Evolutionary conservation across 805 yeast species (phyloP).

Genomic region (Debaryomyces maramus): DNA sequence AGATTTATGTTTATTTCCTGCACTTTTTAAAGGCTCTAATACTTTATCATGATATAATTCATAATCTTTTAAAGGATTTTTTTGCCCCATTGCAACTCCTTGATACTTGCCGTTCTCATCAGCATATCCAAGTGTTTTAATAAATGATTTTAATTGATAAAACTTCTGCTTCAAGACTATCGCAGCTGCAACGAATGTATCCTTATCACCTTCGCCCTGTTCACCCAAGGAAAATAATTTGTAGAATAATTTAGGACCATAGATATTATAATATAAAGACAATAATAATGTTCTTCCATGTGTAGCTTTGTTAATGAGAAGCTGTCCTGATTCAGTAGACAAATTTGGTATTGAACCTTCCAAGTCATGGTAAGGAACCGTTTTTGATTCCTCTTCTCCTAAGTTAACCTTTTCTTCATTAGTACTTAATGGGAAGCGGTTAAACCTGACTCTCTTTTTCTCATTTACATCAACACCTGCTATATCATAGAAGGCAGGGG

Average conservation of each 20-base stretch:
- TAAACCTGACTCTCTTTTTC: constrained; percentile 25
- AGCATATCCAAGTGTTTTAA: constrained; percentile 32
- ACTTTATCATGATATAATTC: constrained; percentile 3
- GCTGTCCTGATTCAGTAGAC: constrained; percentile 70
- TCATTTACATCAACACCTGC: constrained; percentile 33
- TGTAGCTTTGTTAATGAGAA: constrained; percentile 54
- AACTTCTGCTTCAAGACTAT: constrained; percentile 33
- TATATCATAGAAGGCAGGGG: constrained; percentile 37
- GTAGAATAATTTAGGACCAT: constrained; percentile 61
- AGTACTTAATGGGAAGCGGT: constrained; percentile 24
- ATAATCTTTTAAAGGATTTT: constrained; percentile 26
- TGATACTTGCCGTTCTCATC: constrained; percentile 24
- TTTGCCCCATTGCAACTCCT: constrained; percentile 41
- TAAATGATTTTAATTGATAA: constrained; percentile 43
- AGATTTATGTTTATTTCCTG: constrained; percentile 10
- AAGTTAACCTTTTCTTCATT: not conserved
- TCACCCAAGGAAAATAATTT: constrained; percentile 59
- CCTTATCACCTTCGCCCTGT: constrained; percentile 41
- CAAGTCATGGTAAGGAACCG: constrained; percentile 58
- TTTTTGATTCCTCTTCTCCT: not conserved
- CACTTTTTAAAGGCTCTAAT: not conserved
- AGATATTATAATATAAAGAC: constrained; percentile 63
- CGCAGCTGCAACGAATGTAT: constrained; percentile 37
- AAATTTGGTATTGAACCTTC: constrained; percentile 69
- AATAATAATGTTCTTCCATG: constrained; percentile 60